These are phyloP conservation scores for Sarocladium oryzae DNA, from an alignment of 2,329 filamentous ascomycete species.

Conservation along the genomic window DNA sequence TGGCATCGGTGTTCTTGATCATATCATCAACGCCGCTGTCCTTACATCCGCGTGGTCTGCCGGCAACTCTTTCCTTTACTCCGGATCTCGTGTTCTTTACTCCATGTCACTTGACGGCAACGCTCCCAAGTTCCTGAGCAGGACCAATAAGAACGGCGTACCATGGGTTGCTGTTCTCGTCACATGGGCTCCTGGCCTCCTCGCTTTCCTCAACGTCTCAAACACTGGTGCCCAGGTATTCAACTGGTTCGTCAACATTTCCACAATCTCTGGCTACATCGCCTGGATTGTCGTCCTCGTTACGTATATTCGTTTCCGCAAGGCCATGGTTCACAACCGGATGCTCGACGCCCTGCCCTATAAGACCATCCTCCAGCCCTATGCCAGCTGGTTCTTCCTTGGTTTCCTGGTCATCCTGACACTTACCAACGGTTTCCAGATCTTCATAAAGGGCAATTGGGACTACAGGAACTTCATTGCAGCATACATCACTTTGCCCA, in stretches of 20 bases:
- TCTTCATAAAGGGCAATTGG: slow-evolving; percentile 64
- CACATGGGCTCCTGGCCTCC: slow-evolving; percentile 53
- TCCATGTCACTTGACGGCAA: slow-evolving; percentile 61
- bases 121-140: slow-evolving; percentile 54
- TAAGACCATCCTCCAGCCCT: slow-evolving; percentile 50
- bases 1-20: slow-evolving; percentile 56
- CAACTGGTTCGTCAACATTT: slow-evolving; percentile 65
- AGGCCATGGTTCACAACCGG: slow-evolving; percentile 46
- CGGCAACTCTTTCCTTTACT: slow-evolving; percentile 57
- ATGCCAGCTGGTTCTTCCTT: slow-evolving; percentile 56
- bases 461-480: slow-evolving; percentile 57
- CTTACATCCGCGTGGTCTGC: slow-evolving; percentile 60
- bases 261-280: slow-evolving; percentile 54
- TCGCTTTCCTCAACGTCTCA: slow-evolving; percentile 65
- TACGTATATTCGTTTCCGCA: slow-evolving; percentile 53
- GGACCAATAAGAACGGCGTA: slow-evolving; percentile 55
- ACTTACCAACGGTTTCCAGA: slow-evolving; percentile 68
- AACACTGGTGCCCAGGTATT: slow-evolving; percentile 58
- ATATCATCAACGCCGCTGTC: slow-evolving; percentile 62
- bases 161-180: slow-evolving; percentile 48
- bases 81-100: slow-evolving; percentile 63
- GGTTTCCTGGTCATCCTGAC: slow-evolving; percentile 54
- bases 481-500: slow-evolving; percentile 56
- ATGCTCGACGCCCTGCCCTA: slow-evolving; percentile 46
- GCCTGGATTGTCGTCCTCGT: slow-evolving; percentile 54